These are phyloP conservation scores for Coprinopsis marcescibilis DNA, from an alignment of 768 basidiomycete genomes.

Conservation along the genomic window DNA sequence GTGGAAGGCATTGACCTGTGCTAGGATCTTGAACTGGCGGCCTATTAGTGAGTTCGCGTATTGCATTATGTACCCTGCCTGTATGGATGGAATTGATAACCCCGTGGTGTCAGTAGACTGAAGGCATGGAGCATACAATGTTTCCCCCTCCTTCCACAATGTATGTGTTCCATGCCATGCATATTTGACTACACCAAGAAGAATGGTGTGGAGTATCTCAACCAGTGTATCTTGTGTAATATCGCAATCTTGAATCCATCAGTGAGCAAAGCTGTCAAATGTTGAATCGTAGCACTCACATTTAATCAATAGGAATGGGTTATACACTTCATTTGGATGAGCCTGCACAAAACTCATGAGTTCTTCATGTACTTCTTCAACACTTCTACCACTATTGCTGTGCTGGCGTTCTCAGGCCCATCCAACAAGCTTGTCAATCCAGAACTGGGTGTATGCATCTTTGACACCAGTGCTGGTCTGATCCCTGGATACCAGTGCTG, in stretches of 20 bases:
- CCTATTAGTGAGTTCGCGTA: constrained; percentile 36
- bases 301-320: constrained; percentile 24
- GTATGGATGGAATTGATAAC: constrained; percentile 26
- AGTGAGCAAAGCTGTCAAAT: neutral
- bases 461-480: constrained; percentile 34
- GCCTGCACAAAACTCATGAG: constrained; percentile 23
- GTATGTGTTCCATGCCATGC: constrained; percentile 31
- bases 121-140: constrained; percentile 22
- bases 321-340: constrained; percentile 21
- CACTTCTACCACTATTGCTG: constrained; percentile 13
- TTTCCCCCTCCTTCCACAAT: constrained; percentile 23
- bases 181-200: constrained; percentile 40
- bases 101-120: constrained; percentile 28
- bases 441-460: constrained; percentile 31
- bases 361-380: constrained; percentile 19
- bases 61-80: constrained; percentile 36
- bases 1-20: constrained; percentile 7
- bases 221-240: constrained; percentile 30
- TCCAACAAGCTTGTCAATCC: constrained; percentile 29
- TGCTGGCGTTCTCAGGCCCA: constrained; percentile 17
- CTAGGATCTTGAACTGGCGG: constrained; percentile 9
- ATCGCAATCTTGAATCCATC: constrained; percentile 26
- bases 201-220: constrained; percentile 39
- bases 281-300: constrained; percentile 15
- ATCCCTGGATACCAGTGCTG: constrained; percentile 17